Percentiles rank a stretch among this genome's conserved stretches.
Conservation (phyloP, 2,329 filamentous ascomycete genomes). For the Stemphylium vesicarium region DNA sequence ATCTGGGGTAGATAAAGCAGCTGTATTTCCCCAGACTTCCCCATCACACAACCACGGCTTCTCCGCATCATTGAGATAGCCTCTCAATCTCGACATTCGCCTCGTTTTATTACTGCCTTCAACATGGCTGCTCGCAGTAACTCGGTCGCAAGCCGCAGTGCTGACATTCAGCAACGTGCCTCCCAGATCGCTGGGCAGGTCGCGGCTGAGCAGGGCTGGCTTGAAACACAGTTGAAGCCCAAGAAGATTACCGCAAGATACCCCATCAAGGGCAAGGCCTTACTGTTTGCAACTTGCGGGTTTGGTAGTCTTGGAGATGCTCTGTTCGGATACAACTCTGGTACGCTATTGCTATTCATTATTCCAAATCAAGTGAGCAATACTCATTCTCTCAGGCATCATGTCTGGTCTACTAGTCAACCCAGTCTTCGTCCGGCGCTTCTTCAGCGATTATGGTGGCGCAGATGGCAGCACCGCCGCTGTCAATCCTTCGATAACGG, state of each 20-base stretch:
- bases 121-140: conserved; percentile 15
- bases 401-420: conserved; percentile 52
- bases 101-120: background rate
- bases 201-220: conserved; percentile 37
- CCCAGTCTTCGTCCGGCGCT: conserved; percentile 49
- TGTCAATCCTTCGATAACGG: conserved; percentile 49
- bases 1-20: conserved; percentile 70
- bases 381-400: conserved; percentile 40
- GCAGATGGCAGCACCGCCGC: conserved; percentile 40
- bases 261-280: conserved; percentile 46
- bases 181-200: conserved; percentile 30
- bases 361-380: background rate
- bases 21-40: conserved; percentile 41
- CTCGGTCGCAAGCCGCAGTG: conserved; percentile 23
- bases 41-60: conserved; percentile 4
- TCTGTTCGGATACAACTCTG: conserved; percentile 52
- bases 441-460: conserved; percentile 50
- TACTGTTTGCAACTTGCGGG: conserved; percentile 50
- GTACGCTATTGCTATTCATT: conserved; percentile 20
- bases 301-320: conserved; percentile 52
- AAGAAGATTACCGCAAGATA: conserved; percentile 47
- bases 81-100: no score
- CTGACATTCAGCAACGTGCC: conserved; percentile 27
- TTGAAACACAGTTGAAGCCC: conserved; percentile 47
- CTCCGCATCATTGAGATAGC: background rate